phyloP scores from a whole-genome alignment of 495 filamentous ascomycete genomes.

The Letharia columbiana region DNA sequence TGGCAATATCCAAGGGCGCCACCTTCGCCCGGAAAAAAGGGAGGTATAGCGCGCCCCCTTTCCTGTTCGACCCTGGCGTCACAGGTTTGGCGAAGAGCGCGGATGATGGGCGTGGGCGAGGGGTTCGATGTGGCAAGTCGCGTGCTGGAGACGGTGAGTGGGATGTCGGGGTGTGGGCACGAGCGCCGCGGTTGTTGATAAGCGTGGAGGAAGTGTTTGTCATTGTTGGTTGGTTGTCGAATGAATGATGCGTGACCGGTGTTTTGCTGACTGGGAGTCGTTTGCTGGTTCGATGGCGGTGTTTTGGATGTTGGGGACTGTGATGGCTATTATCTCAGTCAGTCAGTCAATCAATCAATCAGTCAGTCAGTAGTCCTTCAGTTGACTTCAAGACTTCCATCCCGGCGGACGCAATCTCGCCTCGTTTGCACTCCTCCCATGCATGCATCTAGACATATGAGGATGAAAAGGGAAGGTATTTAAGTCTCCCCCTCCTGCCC shows the following conservation, averaged over 20 bases:
- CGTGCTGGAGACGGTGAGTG: slow-evolving; percentile 35
- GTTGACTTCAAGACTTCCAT: too few species aligned
- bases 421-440: too few species aligned
- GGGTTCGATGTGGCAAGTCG: slow-evolving; percentile 15
- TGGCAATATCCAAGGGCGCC: slow-evolving; percentile 40
- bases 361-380: too few species aligned
- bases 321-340: too few species aligned
- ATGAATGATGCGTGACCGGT: neutral
- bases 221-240: slow-evolving; percentile 20
- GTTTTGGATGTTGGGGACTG: too few species aligned
- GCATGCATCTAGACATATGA: too few species aligned
- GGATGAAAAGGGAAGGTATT: too few species aligned
- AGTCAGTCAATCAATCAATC: too few species aligned
- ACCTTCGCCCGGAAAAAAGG: slow-evolving; percentile 28
- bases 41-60: slow-evolving; percentile 39
- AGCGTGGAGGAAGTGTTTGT: slow-evolving; percentile 22
- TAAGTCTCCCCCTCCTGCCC: too few species aligned
- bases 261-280: too few species aligned
- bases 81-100: slow-evolving; percentile 34
- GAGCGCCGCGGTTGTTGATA: neutral
- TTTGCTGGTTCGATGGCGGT: too few species aligned
- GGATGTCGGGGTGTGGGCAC: slow-evolving; percentile 25
- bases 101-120: slow-evolving; percentile 32
- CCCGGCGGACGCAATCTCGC: too few species aligned
- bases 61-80: slow-evolving; percentile 38